phyloP scores from a whole-genome alignment of 306 rosid species.

The Sechiopsis laciniata region DNA sequence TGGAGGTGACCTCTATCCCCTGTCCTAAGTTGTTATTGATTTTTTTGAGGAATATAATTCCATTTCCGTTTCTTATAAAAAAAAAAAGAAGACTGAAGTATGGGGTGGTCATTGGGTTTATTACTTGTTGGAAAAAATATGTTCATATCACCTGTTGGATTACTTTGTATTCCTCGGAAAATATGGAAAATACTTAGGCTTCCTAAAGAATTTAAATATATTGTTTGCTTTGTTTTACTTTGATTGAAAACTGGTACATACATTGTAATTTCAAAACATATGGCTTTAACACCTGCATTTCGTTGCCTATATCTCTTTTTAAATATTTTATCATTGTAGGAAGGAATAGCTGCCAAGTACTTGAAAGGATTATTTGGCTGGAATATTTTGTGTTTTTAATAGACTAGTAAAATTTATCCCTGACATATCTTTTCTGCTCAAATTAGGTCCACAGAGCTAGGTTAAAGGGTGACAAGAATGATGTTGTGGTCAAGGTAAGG shows the following conservation, averaged over 20 bases:
- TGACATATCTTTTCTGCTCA: constrained; percentile 32
- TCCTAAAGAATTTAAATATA: neutral
- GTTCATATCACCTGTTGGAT: neutral
- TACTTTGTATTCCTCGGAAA: neutral
- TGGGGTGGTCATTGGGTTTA: neutral
- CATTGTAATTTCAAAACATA: constrained; percentile 2
- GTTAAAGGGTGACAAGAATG: constrained; percentile 62
- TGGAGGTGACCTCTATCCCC: too few relatives aligned
- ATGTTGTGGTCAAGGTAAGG: constrained; percentile 87
- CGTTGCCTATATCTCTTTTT: constrained; percentile 9
- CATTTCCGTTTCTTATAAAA: too few relatives aligned
- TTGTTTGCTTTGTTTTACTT: constrained; percentile 4
- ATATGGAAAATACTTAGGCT: neutral
- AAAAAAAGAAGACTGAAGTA: too few relatives aligned
- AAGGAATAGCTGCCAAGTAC: constrained; percentile 12
- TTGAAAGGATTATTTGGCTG: constrained; percentile 20
- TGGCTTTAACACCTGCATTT: neutral
- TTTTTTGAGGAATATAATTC: too few relatives aligned
- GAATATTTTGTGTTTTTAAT: constrained; percentile 19
- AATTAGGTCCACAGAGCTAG: constrained; percentile 81
- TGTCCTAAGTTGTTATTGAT: too few relatives aligned
- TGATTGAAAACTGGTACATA: neutral
- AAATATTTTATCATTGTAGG: constrained; percentile 17
- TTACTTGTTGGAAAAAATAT: neutral
- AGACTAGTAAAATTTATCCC: constrained; percentile 21